Evolutionary conservation across 352 stramenopile genomes (phyloP).

Genomic region (Pseudoperonospora humuli): DNA sequence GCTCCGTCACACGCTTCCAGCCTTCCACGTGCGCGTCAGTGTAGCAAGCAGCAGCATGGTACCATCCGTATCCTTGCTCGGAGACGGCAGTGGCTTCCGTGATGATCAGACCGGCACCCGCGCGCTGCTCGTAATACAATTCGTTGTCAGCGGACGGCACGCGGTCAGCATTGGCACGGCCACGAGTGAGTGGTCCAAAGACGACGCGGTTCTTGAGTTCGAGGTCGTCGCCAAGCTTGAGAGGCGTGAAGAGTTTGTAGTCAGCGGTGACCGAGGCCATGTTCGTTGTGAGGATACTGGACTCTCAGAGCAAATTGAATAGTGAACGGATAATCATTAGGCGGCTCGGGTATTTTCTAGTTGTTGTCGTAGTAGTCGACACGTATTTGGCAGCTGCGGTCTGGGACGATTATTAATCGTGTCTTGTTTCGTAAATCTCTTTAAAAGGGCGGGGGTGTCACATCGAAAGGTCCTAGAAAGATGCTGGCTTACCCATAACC

Average conservation of each 20-base stretch:
- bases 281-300: constrained; percentile 1
- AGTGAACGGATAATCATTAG: too few relatives aligned
- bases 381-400: too few relatives aligned
- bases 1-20: constrained; percentile 51
- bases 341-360: too few relatives aligned
- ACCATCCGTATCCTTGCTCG: constrained; percentile 31
- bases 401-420: too few relatives aligned
- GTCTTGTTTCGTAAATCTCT: too few relatives aligned
- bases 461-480: too few relatives aligned
- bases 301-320: constrained; percentile 2
- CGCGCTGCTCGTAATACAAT: constrained; percentile 56
- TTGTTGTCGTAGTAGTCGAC: too few relatives aligned
- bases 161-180: constrained; percentile 18
- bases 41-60: constrained; percentile 30
- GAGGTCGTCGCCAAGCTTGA: constrained; percentile 25
- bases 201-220: constrained; percentile 51
- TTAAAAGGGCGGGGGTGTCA: too few relatives aligned
- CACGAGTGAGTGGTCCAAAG: constrained; percentile 43
- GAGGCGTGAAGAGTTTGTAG: constrained; percentile 35
- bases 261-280: constrained; percentile 7
- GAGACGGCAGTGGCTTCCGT: constrained; percentile 46
- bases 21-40: constrained; percentile 28
- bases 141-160: constrained; percentile 41
- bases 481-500: too few relatives aligned
- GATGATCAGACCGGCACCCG: constrained; percentile 50